phyloP scores from a whole-genome alignment of 129 eudicot genomes.

The Scalesia atractyloides region DNA sequence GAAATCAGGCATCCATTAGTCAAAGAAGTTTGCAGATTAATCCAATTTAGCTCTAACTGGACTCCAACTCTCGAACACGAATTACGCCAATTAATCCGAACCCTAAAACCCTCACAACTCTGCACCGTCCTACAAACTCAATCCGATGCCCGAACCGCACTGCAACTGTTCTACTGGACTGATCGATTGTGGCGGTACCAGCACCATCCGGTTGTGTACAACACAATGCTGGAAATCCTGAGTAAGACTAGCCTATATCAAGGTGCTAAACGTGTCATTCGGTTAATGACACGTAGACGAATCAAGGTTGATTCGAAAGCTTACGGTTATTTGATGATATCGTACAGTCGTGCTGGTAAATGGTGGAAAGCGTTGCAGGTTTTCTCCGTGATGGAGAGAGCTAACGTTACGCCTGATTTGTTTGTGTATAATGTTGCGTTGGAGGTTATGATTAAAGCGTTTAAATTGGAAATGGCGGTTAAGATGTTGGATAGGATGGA shows the following conservation, averaged over 20 bases:
- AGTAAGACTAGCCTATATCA: constrained; percentile 74
- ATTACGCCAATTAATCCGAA: constrained; percentile 55
- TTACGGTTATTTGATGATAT: constrained; percentile 71
- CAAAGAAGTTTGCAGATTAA: constrained; percentile 66
- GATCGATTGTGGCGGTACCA: constrained; percentile 83
- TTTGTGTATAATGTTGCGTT: constrained; percentile 61
- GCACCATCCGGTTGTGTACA: constrained; percentile 68
- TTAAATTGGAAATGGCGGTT: constrained; percentile 63
- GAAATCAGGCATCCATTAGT: constrained; percentile 79
- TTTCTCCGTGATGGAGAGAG: constrained; percentile 64
- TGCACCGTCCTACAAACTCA: constrained; percentile 61
- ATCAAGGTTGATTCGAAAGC: constrained; percentile 43
- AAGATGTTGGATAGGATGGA: constrained; percentile 69
- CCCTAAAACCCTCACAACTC: constrained; percentile 67
- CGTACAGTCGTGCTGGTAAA: constrained; percentile 75
- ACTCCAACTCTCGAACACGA: constrained; percentile 61
- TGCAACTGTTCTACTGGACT: constrained; percentile 83
- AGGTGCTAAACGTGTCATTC: constrained; percentile 70
- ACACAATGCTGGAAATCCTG: constrained; percentile 70
- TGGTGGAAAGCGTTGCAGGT: constrained; percentile 68
- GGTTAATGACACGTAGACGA: constrained; percentile 65
- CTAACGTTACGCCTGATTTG: constrained; percentile 56
- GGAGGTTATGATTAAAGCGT: constrained; percentile 68
- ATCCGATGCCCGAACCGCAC: constrained; percentile 71
- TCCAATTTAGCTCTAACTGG: constrained; percentile 63